Percentiles rank a stretch among this genome's conserved stretches.
phyloP scores from a whole-genome alignment of 495 filamentous ascomycete species.

The Collariella sp. region DNA sequence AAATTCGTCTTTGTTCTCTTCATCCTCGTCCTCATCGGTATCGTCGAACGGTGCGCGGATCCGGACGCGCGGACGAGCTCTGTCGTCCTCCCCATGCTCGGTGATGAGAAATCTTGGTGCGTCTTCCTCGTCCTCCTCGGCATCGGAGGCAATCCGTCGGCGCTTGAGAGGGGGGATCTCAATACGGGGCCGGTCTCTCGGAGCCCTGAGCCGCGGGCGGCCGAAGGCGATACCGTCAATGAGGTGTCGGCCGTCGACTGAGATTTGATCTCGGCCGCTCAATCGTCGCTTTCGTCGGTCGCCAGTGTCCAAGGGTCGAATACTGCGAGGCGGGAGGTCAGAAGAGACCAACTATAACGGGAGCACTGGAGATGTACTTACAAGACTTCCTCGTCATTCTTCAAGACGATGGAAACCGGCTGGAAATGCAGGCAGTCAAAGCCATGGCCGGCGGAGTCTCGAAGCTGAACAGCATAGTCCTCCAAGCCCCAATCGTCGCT shows the following conservation, averaged over 20 bases:
- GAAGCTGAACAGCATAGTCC: conserved; percentile 82
- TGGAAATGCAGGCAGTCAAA: conserved; percentile 91
- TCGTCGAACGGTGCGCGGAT: conserved; percentile 12
- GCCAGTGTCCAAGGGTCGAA: conserved; percentile 66
- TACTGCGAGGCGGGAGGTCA: conserved; percentile 38
- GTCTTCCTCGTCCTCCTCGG: conserved; percentile 21
- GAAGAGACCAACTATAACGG: background rate
- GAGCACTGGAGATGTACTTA: conserved; percentile 32
- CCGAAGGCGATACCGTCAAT: conserved; percentile 89
- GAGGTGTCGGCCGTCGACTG: conserved; percentile 68
- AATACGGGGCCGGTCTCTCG: conserved; percentile 55
- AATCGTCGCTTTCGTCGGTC: conserved; percentile 69
- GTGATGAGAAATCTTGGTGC: conserved; percentile 28
- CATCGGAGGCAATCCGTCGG: conserved; percentile 43
- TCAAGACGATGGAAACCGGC: conserved; percentile 57
- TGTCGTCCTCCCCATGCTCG: conserved; percentile 33
- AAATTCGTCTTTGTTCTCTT: conserved; percentile 15
- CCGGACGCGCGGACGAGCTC: conserved; percentile 18
- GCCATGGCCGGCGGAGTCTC: conserved; percentile 42
- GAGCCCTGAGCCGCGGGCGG: conserved; percentile 53
- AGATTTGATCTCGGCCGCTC: conserved; percentile 78
- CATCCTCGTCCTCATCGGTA: conserved; percentile 9
- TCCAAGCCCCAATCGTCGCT: conserved; percentile 79
- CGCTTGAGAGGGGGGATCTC: conserved; percentile 73
- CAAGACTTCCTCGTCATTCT: conserved; percentile 79